Evolutionary conservation across 208 protist species (phyloP), one percentile per base, ranked within the genome.

Genomic region (Trypanosoma cruzi): DNA sequence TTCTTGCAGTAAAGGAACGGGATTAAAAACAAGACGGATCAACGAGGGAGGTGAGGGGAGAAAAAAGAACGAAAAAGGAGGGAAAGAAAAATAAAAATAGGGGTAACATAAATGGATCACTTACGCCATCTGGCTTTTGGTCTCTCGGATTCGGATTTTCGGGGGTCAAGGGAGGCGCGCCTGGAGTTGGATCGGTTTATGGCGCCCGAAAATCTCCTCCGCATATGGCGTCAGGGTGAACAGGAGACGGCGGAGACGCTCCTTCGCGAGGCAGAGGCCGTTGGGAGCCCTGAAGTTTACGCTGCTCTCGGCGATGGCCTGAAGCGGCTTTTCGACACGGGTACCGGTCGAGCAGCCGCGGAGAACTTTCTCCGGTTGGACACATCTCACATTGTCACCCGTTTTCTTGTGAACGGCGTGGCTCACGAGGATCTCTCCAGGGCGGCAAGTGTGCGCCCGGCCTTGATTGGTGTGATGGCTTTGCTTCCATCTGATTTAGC

Each of bases 281-380:
- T 82, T 18, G 75, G 56, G n/a, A 81, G 77, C 57, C 48, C n/a
- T 16, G 84, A 92, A 14, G 74, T 94, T 6, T 85, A 86, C 67
- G 62, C 40, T 26, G 52, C 82, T 13, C n/a, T 92, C 2, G 79
- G 80, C 0, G 44, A 54, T 10, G 61, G 54, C 0, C 69, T 94
- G 31, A 66, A 34, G 16, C 50, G 53, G 0, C 67, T 80, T 40
- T 42, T 69, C 20, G 26, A 68, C 10, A 28, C 50, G 11, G 60
- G n/a, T 46, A 4, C 0, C 6, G 31, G 60, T 0, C 46, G 24
- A 32, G 40, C 57, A 24, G 2, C 34, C 36, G 68, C 68, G 36
- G 67, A n/a, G 16, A 57, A 66, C 18, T 66, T 90, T 42, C 71
- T 85, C 26, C 28, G 68, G 14, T 28, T 75, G 18, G 67, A 84